Evolutionary conservation across 352 stramenopile species (phyloP).

Genomic region (Hyaloperonospora brassicae): DNA sequence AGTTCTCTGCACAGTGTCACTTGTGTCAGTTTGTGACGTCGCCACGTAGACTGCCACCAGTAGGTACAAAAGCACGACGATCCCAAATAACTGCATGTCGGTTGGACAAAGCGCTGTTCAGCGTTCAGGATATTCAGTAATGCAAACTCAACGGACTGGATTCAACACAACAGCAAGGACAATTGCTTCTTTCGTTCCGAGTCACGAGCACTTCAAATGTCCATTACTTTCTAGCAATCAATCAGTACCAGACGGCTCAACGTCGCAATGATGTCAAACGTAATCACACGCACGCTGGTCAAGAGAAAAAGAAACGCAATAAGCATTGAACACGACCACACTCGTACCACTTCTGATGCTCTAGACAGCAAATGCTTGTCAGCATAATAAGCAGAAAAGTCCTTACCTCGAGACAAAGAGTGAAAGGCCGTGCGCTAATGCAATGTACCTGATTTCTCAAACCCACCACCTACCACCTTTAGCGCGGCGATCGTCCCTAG

Average conservation of each 20-base stretch:
- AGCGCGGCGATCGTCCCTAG: conserved; percentile 1
- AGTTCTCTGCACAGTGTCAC: conserved; percentile 1
- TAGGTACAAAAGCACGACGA: conserved; percentile 3
- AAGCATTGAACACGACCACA: conserved; percentile 1
- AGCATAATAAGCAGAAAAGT: neutral
- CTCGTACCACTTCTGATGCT: too few species aligned
- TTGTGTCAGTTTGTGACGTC: neutral
- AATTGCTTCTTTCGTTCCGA: conserved; percentile 1
- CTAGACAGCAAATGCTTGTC: neutral
- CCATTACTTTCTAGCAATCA: conserved; percentile 1
- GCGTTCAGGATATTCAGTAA: conserved; percentile 3
- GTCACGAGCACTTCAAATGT: neutral
- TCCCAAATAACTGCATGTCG: neutral
- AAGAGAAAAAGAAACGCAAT: neutral
- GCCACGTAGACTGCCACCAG: neutral
- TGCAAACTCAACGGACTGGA: conserved; percentile 1
- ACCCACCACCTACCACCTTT: neutral
- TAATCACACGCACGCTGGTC: neutral
- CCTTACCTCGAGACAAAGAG: conserved; percentile 6
- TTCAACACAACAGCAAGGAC: neutral
- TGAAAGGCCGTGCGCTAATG: conserved; percentile 7
- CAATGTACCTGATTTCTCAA: conserved; percentile 9
- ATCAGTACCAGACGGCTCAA: neutral
- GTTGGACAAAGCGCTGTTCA: neutral
- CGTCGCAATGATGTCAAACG: neutral